phyloP scores from a whole-genome alignment of 2,329 filamentous ascomycete genomes.

The Blumeria graminis region DNA sequence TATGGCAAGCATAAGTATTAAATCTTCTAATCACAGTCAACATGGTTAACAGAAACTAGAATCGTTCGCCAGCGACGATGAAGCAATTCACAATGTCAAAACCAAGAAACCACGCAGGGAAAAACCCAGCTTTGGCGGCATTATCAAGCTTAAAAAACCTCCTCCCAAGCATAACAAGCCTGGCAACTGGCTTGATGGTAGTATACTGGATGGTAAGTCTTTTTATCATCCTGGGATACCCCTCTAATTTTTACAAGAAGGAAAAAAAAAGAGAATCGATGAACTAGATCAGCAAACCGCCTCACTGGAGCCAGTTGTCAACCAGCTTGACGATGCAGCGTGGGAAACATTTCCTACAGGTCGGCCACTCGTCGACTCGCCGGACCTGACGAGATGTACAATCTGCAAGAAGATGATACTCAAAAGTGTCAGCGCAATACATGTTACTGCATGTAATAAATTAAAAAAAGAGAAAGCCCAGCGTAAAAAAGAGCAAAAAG shows the following conservation, averaged over 20 bases:
- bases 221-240: not conserved
- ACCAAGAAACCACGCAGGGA: too few relatives aligned
- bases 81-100: too few relatives aligned
- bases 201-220: slow-evolving; percentile 33
- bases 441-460: slow-evolving; percentile 64
- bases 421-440: slow-evolving; percentile 47
- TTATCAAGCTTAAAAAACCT: slow-evolving; percentile 38
- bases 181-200: slow-evolving; percentile 49
- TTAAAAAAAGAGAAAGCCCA: slow-evolving; percentile 21
- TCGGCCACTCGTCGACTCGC: slow-evolving; percentile 54
- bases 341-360: slow-evolving; percentile 62
- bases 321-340: slow-evolving; percentile 49
- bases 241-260: slow-evolving; percentile 12
- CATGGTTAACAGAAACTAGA: too few relatives aligned
- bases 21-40: too few relatives aligned
- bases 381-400: slow-evolving; percentile 68
- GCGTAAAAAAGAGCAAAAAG: slow-evolving; percentile 16
- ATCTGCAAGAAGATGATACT: slow-evolving; percentile 81
- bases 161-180: slow-evolving; percentile 38
- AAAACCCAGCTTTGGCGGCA: slow-evolving; percentile 14
- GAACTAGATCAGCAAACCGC: slow-evolving; percentile 7
- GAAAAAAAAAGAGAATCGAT: slow-evolving; percentile 29
- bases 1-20: too few relatives aligned
- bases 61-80: too few relatives aligned
- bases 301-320: slow-evolving; percentile 32